A percentile compares a stretch with the other conserved stretches of the same genome.
Conservation (phyloP, 2,329 filamentous ascomycete genomes). For the Colletotrichum navitas region DNA sequence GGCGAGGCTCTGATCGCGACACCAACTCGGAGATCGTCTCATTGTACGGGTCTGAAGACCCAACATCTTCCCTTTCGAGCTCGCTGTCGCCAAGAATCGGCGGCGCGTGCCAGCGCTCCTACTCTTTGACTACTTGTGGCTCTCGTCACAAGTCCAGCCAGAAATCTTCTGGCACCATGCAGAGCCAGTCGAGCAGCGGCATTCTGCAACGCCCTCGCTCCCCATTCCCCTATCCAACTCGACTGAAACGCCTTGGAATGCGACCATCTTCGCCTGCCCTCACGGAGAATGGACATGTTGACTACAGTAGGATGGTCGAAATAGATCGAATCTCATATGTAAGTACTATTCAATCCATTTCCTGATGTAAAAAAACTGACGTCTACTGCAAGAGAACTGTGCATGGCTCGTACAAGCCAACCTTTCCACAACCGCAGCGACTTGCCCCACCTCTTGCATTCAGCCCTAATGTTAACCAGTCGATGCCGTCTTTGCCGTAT, state of each 20-base stretch:
- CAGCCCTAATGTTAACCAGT: slow-evolving; percentile 56
- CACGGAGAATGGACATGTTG: slow-evolving; percentile 60
- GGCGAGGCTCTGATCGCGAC: slow-evolving; percentile 64
- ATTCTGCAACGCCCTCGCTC: slow-evolving; percentile 67
- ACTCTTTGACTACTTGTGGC: slow-evolving; percentile 67
- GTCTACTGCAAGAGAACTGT: slow-evolving; percentile 57
- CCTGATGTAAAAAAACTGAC: slow-evolving; percentile 17
- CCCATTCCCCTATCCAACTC: slow-evolving; percentile 70
- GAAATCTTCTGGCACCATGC: slow-evolving; percentile 61
- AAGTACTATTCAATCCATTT: slow-evolving; percentile 43
- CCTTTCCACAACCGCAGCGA: slow-evolving; percentile 52
- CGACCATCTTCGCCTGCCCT: slow-evolving; percentile 63
- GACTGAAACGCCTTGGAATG: slow-evolving; percentile 66
- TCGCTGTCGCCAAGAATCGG: slow-evolving; percentile 59
- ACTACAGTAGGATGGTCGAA: slow-evolving; percentile 65
- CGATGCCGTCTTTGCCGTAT: slow-evolving; percentile 55
- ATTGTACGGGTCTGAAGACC: slow-evolving; percentile 66
- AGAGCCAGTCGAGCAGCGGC: slow-evolving; percentile 59
- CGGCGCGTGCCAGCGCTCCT: slow-evolving; percentile 61
- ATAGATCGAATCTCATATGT: slow-evolving; percentile 63
- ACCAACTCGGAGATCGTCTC: slow-evolving; percentile 68
- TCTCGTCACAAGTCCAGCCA: slow-evolving; percentile 61
- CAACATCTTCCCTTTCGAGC: slow-evolving; percentile 56
- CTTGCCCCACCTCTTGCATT: slow-evolving; percentile 55
- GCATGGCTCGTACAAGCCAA: slow-evolving; percentile 57